Base-by-base conservation (phyloP, 331 rosid genomes). In the Quercus tomentella region DNA sequence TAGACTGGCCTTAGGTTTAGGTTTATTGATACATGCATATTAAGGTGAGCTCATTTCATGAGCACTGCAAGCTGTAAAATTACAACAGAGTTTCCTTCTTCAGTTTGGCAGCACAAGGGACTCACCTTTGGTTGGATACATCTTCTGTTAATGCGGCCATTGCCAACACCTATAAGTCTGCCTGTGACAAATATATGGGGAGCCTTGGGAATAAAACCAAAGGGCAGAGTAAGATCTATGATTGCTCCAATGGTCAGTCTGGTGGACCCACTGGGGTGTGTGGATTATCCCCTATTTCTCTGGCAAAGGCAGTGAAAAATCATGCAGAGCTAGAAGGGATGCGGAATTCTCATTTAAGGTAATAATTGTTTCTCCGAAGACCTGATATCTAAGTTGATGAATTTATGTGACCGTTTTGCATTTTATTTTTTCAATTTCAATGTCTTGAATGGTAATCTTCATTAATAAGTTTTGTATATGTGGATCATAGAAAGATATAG, bases 91-190 rank as follows among this genome's bases (percentile, higher is more conserved):
- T 73, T 83, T 73, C 75, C 72, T 35, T 80, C 86, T 84, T 63
- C 92, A 95, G 99, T 67, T 87, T 95, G 90, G 97, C 99, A 68
- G 85, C 90, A 69, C 80, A 70, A 56, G 91, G 89, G 55, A 82
- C 88, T 75, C 63, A 83, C 63, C 87, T 95, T 84, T 95, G 99
- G 97, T 82, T 95, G 87, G 97, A 93, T 82, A 88, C 89, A 76
- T 89, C 97, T 52, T 88, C 98, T 76, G 87, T 90, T 78, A 95
- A 93, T 93, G 93, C 91, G 84, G 99, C 97, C 73, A 90, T 93
- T 86, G 96, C 88, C 67, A 84, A 90, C 77, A 87, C 94, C 72
- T 93, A 87, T 75, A 89, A 85, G 74, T 83, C 89, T 84, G 90
- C 98, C 62, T 91, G 97, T 23, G 83, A 86, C 81, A 88, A 72